Base-by-base conservation (phyloP, 2,329 filamentous ascomycete genomes). In the Exophiala viscosa region DNA sequence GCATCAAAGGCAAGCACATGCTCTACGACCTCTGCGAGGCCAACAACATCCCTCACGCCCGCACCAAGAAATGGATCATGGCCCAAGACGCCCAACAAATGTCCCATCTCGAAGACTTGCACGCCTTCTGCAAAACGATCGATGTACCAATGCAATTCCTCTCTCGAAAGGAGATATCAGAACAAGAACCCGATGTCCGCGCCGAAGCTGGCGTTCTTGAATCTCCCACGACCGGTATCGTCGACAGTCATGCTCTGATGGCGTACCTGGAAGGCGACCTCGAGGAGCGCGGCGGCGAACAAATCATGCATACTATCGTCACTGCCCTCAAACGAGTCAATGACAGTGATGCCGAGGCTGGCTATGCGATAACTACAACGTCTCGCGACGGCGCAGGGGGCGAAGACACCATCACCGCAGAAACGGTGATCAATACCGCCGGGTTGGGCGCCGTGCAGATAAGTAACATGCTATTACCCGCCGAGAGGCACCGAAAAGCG, bases 51-150 rank as follows among this genome's bases (percentile, higher is more conserved):
- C 82, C 83, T 0, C 81, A 93, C 71, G 78, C 78, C 48, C 86
- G 86, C 66, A 87, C 84, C 18, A 90, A 90, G 54, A 97, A 96
- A 75, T 96, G 92, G 91, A 87, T 97, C 64, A 88, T 97, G 1
- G 92, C 92, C 1, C 93, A 97, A 73, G 86, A 84, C 47, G 76
- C 77, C 1, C 73, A 72, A 42, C 88, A 97, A 73, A 79, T 81
- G 66, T 77, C 74, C n/a, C 82, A 82, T 2, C 74, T 72, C 39
- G 55, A 71, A 2, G 75, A 75, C 39, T 68, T 83, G 0, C 78
- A 84, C 64, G 68, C 73, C 1, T 80, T 81, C 55, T 76, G 81
- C 2, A 70, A 72, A 39, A 65, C 66, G 5, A 75, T 85, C 39
- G 50, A 57, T 35, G 86, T 95, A 0, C 88, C 90, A 0, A 86